phyloP scores from a whole-genome alignment of 805 yeast species.

The Saccharomycopsis fodiens region DNA sequence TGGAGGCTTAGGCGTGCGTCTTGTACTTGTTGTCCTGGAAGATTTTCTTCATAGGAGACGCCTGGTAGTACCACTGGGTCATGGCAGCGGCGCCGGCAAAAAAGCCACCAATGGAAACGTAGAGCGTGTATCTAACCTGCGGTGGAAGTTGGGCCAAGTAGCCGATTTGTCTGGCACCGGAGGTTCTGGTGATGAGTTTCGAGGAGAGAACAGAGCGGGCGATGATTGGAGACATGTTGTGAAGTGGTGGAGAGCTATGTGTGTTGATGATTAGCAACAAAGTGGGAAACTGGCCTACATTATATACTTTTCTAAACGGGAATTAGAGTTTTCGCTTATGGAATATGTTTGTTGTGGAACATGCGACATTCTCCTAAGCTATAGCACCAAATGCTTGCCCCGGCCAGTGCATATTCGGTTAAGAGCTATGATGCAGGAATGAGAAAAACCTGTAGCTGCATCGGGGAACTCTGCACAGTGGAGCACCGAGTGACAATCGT shows the following conservation, averaged over 20 bases:
- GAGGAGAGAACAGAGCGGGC: neutral
- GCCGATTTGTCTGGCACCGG: neutral
- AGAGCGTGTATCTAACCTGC: conserved; percentile 48
- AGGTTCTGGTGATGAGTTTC: neutral
- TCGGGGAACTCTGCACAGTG: no score
- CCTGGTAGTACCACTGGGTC: conserved; percentile 18
- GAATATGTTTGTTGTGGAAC: no score
- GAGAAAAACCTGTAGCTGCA: neutral
- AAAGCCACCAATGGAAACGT: conserved; percentile 15
- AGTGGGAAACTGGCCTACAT: no score
- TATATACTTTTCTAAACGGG: no score
- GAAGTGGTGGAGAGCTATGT: no score
- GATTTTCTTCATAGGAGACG: conserved; percentile 20
- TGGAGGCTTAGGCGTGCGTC: neutral
- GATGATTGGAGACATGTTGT: neutral
- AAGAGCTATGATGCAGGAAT: neutral
- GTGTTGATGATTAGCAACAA: no score
- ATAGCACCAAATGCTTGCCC: no score
- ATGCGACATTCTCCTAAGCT: no score
- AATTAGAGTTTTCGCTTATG: no score
- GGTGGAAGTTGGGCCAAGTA: conserved; percentile 34
- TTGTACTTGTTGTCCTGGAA: conserved; percentile 10
- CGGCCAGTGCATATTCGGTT: neutral
- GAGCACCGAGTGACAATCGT: no score
- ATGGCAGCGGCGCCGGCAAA: conserved; percentile 16